Evolutionary conservation across 2,329 filamentous ascomycete genomes (phyloP), one percentile per base, ranked within the genome.

Genomic region (Aureobasidium vineae): DNA sequence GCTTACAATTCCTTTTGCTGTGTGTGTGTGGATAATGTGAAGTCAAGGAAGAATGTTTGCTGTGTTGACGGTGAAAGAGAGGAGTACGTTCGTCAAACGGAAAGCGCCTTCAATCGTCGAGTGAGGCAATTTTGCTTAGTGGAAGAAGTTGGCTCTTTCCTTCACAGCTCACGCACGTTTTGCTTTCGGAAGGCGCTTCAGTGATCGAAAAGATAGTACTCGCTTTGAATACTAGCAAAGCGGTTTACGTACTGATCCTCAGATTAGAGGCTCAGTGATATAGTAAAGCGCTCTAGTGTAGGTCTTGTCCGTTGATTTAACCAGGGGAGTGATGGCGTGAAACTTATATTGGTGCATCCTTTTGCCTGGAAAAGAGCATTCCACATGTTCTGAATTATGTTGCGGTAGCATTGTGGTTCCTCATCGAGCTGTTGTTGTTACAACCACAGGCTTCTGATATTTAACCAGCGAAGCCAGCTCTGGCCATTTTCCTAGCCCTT

Each of bases 401-500:
- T 28, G 45, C 23, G 45, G 21, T 47, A 47, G 21, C 11, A 15
- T 26, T 16, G 11, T 23, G 11, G 1, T 15, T 15, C 21, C 45
- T 50, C 47, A 50, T 19, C 15, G 23, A 50, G 47, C 47, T 50
- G 21, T 7, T 50, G 8, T 19, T 43, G 4, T 10, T 49, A 49
- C 23, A 28, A 28, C 26, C 45, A 19, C 21, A 26, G 43, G 11
- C 43, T 26, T 47, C 47, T 16, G 13, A 6, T 36, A 5, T 5
- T 64, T 33, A 81, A 8, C 79, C 80, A 13, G 80, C 66, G 68
- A 82, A 79, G 1, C 85, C 85, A 61, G 81, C 85, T 68, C 84
- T 79, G 2, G 85, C 85, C 79, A 88, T 85, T 76, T 88, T 88
- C 74, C 79, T 85, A 53, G 84, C 85, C 67, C 85, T 77, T 72